A percentile compares a stretch with the other conserved stretches of the same genome.
phyloP scores from a whole-genome alignment of 2,329 filamentous ascomycete genomes.

The Byssoonygena ceratinophila region DNA sequence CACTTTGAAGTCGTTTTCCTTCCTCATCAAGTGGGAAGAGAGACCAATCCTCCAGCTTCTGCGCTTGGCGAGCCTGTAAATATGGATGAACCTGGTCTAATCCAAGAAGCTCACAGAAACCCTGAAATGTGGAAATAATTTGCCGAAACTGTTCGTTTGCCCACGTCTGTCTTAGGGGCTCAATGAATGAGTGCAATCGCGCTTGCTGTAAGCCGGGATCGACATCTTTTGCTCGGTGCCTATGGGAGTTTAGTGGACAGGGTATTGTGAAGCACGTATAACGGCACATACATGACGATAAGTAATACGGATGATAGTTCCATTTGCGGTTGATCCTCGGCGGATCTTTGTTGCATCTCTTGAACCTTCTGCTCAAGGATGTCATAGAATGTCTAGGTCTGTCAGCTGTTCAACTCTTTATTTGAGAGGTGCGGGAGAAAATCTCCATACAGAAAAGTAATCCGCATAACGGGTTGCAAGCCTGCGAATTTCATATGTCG shows the following conservation, averaged over 20 bases:
- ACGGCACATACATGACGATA: conserved; percentile 61
- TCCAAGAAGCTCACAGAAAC: conserved; percentile 69
- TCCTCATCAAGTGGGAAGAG: conserved; percentile 63
- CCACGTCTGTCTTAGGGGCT: conserved; percentile 76
- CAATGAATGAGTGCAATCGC: conserved; percentile 65
- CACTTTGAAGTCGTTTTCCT: conserved; percentile 65
- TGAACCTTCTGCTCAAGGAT: conserved; percentile 74
- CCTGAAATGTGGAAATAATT: conserved; percentile 61
- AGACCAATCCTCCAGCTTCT: conserved; percentile 74
- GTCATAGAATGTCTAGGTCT: conserved; percentile 62
- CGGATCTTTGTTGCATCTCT: conserved; percentile 58
- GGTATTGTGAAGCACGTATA: conserved; percentile 1
- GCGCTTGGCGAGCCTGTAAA: conserved; percentile 59
- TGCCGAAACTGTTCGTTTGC: conserved; percentile 56
- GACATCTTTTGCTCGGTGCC: conserved; percentile 69
- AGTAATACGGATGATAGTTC: conserved; percentile 86
- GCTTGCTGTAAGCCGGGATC: conserved; percentile 59
- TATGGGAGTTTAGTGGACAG: conserved; percentile 26
- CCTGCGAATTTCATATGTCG: conserved; percentile 77
- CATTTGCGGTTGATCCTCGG: conserved; percentile 72
- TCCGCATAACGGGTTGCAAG: conserved; percentile 85
- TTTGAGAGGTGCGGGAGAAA: not conserved
- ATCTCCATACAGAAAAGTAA: conserved; percentile 60
- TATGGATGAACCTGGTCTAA: conserved; percentile 74
- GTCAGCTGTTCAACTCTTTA: conserved; percentile 21